Conservation (phyloP, 441 rosid species). For the Pelargonium exstipulatum region DNA sequence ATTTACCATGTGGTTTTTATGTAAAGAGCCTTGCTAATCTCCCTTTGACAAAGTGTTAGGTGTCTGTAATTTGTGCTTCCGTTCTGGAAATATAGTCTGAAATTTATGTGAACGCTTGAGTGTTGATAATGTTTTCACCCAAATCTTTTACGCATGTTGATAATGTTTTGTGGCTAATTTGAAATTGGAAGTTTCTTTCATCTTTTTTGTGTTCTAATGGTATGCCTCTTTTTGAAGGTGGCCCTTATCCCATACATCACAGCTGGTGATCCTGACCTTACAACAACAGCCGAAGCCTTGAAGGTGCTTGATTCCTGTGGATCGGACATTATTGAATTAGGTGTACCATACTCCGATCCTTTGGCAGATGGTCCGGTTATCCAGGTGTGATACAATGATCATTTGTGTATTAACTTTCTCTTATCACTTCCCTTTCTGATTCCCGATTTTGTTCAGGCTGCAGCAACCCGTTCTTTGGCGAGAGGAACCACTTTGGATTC, state of each 20-base stretch:
- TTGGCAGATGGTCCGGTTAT: constrained; percentile 96
- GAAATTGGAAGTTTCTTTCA: neutral
- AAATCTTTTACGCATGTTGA: neutral
- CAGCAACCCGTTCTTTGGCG: constrained; percentile 82
- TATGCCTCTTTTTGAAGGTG: constrained; percentile 43
- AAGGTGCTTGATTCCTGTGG: constrained; percentile 86
- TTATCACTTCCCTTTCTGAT: constrained; percentile 9
- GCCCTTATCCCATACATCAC: constrained; percentile 90
- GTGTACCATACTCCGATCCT: constrained; percentile 94
- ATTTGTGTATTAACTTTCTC: neutral
- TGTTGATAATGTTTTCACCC: neutral
- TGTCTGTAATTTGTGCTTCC: no score
- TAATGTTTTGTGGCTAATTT: neutral
- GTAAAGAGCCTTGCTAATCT: no score
- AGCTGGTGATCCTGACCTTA: constrained; percentile 93
- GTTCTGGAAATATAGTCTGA: no score
- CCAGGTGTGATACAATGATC: constrained; percentile 45
- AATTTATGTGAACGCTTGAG: neutral
- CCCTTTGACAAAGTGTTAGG: no score
- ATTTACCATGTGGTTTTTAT: neutral
- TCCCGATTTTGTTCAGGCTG: constrained; percentile 52
- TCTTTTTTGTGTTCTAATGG: constrained; percentile 14
- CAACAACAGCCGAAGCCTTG: constrained; percentile 82
- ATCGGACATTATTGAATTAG: constrained; percentile 87
- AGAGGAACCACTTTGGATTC: constrained; percentile 77